Evolutionary conservation across 1,284 basidiomycete genomes (phyloP), one percentile per base, ranked within the genome.

Genomic region (Anthracocystis setariae): DNA sequence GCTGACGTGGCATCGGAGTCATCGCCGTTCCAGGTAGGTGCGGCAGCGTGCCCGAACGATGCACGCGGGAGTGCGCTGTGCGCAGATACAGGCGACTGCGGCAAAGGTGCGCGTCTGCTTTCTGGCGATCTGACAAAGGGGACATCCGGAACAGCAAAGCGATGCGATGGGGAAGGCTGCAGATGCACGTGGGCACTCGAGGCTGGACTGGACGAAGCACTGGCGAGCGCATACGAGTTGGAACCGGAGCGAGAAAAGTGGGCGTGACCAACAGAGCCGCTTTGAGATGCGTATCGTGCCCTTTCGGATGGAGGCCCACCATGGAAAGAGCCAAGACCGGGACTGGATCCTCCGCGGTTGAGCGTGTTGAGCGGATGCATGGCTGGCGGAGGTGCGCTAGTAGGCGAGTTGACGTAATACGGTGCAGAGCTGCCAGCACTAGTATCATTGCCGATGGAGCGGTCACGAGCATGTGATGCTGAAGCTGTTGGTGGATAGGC

Each of bases 81-180:
- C 3, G 32, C 38, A 0, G 54, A 55, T 2, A 44, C 50, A 0
- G 71, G 71, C 10, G 71, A 73, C 5, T 43, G 54, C 2, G 71
- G 71, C 49, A 73, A 18, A 8, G 71, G 65, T 2, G 56, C 50
- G 15, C 62, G 52, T 25, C 62, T 54, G 18, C 17, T 33, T 42
- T 73, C 71, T 0, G 71, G 71, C 33, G 71, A 73, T 15, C 71
- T 55, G 32, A 54, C 24, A 21, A 46, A 54, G 2, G 70, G 70
- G 8, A 67, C 38, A 13, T 69, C 66, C 2, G 71, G 71, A 8
- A 73, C 62, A 5, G 66, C 71, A 32, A 69, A 73, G 15, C 59
- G 66, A 46, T 69, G 71, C 4, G 71, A 69, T 3, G 71, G 71
- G 21, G 71, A 73, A 4, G 71, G 61, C 24, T 73, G 71, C 52